Evolutionary conservation across 2,329 filamentous ascomycete genomes (phyloP), one percentile per base, ranked within the genome.

Genomic region (Alternaria longipes): DNA sequence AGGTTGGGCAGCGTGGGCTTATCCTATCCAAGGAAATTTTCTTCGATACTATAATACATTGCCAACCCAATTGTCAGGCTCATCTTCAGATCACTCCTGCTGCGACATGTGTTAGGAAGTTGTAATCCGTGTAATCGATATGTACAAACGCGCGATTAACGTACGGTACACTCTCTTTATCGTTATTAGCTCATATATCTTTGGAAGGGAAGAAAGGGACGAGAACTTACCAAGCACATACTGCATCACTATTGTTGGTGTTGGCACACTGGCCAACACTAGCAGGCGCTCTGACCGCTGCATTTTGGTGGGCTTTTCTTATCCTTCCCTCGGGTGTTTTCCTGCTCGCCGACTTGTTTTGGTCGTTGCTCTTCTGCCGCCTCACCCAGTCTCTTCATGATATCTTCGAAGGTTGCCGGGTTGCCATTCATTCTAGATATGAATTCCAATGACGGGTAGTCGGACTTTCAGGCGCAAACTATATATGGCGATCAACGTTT

Each of bases 111-210:
- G 83, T 22, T 2, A 83, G 83, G 59, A 85, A 63, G 65, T 85
- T 85, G 61, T 82, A 84, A 42, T 78, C 76, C 12, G 80, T 78
- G 66, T 85, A 85, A 71, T 85, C 83, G 65, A 84, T 78, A 67
- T 85, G 83, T 57, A 85, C 83, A 69, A 85, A 85, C 4, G 83
- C 83, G 5, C 83, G 76, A 68, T 85, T 83, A 11, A 95, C 92
- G 67, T 90, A 90, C 24, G 92, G 91, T 41, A 95, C 90, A 59
- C 90, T 92, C 81, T 95, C 75, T 76, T 53, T 12, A 20, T 5
- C 0, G 0, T 0, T 11, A 38, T 75, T 63, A 74, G 66, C 20
- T n/a, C 3, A n/a, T 12, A 3, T n/a, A 5, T 24, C 12, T 1
- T 5, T 8, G 1, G 4, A n/a, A 7, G 4, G 8, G 8, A 8